Conservation (phyloP, 2,329 filamentous ascomycete genomes). For the Cladosporium sp. region DNA sequence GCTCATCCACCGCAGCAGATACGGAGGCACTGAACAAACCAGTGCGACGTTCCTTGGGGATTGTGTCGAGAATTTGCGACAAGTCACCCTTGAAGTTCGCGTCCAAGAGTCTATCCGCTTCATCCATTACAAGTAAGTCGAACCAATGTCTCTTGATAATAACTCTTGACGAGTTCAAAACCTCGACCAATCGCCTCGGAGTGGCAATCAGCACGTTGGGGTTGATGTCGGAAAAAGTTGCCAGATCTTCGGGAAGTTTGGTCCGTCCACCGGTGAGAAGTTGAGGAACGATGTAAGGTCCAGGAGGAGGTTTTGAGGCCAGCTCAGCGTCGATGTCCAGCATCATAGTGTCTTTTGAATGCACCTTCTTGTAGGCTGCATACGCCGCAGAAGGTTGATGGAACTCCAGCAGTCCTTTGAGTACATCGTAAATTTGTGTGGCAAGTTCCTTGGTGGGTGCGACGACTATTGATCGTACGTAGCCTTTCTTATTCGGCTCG, state of each 20-base stretch:
- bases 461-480: conserved; percentile 85
- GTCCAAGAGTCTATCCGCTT: conserved; percentile 88
- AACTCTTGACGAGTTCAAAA: conserved; percentile 67
- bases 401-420: conserved; percentile 72
- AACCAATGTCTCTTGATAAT: conserved; percentile 48
- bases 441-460: conserved; percentile 91
- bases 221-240: conserved; percentile 73
- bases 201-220: conserved; percentile 89
- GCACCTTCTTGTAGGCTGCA: conserved; percentile 46
- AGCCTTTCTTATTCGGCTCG: conserved; percentile 80
- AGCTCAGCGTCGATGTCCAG: conserved; percentile 35
- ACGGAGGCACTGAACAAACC: conserved; percentile 93
- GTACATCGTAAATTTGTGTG: conserved; percentile 79
- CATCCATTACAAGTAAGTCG: conserved; percentile 86
- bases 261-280: conserved; percentile 81
- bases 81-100: conserved; percentile 90
- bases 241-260: conserved; percentile 77
- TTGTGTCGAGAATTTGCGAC: conserved; percentile 72
- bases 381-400: conserved; percentile 72
- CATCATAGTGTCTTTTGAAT: conserved; percentile 24
- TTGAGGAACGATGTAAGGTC: conserved; percentile 67
- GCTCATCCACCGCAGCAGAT: conserved; percentile 89
- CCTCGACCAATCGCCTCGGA: conserved; percentile 80
- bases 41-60: conserved; percentile 90
- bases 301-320: conserved; percentile 29